Conservation (phyloP, 257 asterid species). For the Apocynum venetum region DNA sequence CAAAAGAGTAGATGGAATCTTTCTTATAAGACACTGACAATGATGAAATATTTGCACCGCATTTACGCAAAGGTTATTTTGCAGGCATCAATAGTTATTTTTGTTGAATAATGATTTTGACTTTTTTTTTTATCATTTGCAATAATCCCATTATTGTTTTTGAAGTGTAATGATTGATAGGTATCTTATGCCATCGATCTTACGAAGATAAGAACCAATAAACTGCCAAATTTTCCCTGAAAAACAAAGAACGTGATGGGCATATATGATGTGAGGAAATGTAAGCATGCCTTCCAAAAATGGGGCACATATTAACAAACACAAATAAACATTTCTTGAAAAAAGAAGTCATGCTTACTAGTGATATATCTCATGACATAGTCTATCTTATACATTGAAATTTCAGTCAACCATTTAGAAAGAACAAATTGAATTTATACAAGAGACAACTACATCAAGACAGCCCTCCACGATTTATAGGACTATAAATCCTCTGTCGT, state of each 20-base stretch:
- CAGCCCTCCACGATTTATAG: conserved; percentile 18
- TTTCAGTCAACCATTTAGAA: conserved; percentile 41
- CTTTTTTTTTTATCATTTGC: not conserved
- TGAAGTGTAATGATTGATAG: conserved; percentile 14
- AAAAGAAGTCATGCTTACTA: conserved; percentile 41
- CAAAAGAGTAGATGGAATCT: not conserved
- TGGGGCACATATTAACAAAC: conserved; percentile 22
- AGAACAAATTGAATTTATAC: conserved; percentile 16
- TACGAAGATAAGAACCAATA: conserved; percentile 13
- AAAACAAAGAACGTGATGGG: conserved; percentile 49
- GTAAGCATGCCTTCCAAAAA: conserved; percentile 33
- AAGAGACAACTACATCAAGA: conserved; percentile 37
- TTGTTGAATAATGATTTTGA: conserved; percentile 5
- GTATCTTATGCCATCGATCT: conserved; percentile 5
- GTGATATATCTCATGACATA: conserved; percentile 31
- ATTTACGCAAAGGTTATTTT: not conserved
- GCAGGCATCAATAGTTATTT: not conserved
- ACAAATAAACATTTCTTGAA: conserved; percentile 24
- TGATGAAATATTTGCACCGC: not conserved
- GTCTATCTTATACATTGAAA: conserved; percentile 33
- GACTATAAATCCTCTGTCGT: conserved; percentile 36
- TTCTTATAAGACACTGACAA: conserved; percentile 1
- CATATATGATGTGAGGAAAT: conserved; percentile 25
- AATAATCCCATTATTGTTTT: not conserved
- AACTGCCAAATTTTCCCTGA: conserved; percentile 22